Conservation (phyloP, 2,329 filamentous ascomycete species). For the Dothideomycetes sp. region DNA sequence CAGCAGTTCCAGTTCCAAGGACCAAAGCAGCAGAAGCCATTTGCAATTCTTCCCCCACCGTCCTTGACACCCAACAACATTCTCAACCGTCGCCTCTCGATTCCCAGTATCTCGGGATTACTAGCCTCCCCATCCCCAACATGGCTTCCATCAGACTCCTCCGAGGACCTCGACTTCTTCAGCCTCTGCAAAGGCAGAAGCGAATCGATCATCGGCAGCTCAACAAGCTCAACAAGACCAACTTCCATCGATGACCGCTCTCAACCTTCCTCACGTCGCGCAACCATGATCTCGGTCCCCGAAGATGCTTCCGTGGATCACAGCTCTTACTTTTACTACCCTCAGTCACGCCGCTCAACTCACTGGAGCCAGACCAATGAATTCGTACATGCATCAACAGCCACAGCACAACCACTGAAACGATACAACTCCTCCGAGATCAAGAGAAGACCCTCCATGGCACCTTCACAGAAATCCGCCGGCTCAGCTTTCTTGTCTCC, state of each 20-base stretch:
- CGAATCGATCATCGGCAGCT: not conserved
- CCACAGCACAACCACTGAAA: not conserved
- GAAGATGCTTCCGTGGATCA: too few species aligned
- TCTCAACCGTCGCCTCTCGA: not conserved
- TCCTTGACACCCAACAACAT: not conserved
- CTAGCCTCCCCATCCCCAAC: constrained; percentile 5
- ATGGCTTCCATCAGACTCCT: not conserved
- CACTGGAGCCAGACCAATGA: not conserved
- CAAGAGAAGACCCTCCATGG: constrained; percentile 5
- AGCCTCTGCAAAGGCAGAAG: constrained; percentile 1
- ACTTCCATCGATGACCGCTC: too few species aligned
- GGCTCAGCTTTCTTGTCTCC: constrained; percentile 7
- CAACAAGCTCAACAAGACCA: not conserved
- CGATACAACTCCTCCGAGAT: not conserved
- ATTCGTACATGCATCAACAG: not conserved
- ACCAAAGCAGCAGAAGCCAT: not conserved
- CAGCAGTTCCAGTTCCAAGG: not conserved
- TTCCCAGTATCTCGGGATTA: constrained; percentile 1
- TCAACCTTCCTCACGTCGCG: not conserved
- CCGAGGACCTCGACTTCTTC: constrained; percentile 4
- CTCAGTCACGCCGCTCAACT: constrained; percentile 2
- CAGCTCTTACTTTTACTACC: not conserved
- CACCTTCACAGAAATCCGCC: constrained; percentile 1
- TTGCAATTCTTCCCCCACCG: not conserved
- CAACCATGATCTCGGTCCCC: constrained; percentile 2